A percentile compares a stretch with the other conserved stretches of the same genome.
Conservation (phyloP, 768 basidiomycete genomes). For the Amanita pseudoporphyria region DNA sequence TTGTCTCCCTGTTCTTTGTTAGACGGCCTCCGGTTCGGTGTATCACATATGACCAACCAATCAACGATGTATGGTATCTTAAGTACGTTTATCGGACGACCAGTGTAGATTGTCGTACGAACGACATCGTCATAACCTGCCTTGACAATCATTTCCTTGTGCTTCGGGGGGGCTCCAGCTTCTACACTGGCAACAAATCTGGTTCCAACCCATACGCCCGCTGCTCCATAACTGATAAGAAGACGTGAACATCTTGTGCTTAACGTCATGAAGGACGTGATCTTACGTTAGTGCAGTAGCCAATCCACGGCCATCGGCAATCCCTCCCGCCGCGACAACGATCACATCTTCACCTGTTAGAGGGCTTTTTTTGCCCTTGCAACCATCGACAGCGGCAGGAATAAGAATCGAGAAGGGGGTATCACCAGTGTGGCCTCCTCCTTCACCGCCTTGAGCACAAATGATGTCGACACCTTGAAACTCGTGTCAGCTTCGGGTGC, state of each 20-base stretch:
- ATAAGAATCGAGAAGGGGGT: constrained; percentile 75
- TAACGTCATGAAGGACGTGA: not conserved
- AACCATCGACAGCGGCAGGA: constrained; percentile 72
- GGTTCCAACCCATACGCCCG: constrained; percentile 84
- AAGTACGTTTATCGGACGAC: constrained; percentile 71
- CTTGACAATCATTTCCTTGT: constrained; percentile 57
- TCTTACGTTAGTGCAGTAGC: constrained; percentile 62
- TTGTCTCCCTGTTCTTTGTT: constrained; percentile 42
- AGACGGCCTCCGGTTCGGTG: not conserved
- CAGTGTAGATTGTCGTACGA: constrained; percentile 66
- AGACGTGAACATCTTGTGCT: not conserved
- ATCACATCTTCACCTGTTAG: constrained; percentile 68
- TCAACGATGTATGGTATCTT: constrained; percentile 71
- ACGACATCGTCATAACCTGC: constrained; percentile 71
- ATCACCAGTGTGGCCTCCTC: constrained; percentile 84
- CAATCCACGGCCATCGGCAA: constrained; percentile 75
- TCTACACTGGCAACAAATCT: constrained; percentile 79
- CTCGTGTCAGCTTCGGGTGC: not conserved
- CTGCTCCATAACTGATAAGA: constrained; percentile 60
- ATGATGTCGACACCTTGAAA: constrained; percentile 75
- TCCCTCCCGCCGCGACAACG: constrained; percentile 80
- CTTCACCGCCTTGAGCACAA: constrained; percentile 82
- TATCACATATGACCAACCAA: constrained; percentile 33
- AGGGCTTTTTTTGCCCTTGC: constrained; percentile 57
- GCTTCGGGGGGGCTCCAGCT: constrained; percentile 66